Base-by-base conservation (phyloP, 2,329 filamentous ascomycete species). In the Calycina marina region DNA sequence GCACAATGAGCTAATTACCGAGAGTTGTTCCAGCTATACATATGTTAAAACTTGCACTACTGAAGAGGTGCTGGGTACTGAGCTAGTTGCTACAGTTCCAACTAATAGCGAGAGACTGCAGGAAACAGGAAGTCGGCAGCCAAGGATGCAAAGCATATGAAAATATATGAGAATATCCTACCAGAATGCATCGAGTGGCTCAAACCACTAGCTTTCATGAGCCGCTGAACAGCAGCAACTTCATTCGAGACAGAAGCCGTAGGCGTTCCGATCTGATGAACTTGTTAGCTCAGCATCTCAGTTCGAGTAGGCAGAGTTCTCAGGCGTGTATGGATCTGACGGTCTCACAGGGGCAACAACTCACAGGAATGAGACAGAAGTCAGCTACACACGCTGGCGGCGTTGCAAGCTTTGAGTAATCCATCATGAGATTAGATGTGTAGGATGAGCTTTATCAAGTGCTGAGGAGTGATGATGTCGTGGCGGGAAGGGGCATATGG, bases 111-210 rank as follows among this genome's bases (percentile, higher is more conserved):
- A n/a, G n/a, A n/a, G n/a, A n/a, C n/a, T n/a, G n/a, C n/a, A n/a
- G n/a, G n/a, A n/a, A n/a, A n/a, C n/a, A n/a, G n/a, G n/a, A n/a
- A n/a, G n/a, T n/a, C n/a, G n/a, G n/a, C n/a, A n/a, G n/a, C n/a
- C n/a, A n/a, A n/a, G n/a, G n/a, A n/a, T n/a, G n/a, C n/a, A n/a
- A n/a, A n/a, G n/a, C n/a, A n/a, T n/a, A n/a, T n/a, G n/a, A n/a
- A n/a, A n/a, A n/a, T n/a, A n/a, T n/a, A n/a, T n/a, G n/a, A n/a
- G n/a, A n/a, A n/a, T n/a, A n/a, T n/a, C n/a, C n/a, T n/a, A n/a
- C n/a, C 86, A 15, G 82, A 86, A 58, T 96, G 88, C 83, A 96
- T 90, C 28, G 69, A 75, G 53, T 86, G 88, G 42, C 72, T 76
- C 40, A 96, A 56, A 2, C 84, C 84, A 45, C 79, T 90, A 33